Conservation (phyloP, 2,329 filamentous ascomycete species). For the Calonectria montana region DNA sequence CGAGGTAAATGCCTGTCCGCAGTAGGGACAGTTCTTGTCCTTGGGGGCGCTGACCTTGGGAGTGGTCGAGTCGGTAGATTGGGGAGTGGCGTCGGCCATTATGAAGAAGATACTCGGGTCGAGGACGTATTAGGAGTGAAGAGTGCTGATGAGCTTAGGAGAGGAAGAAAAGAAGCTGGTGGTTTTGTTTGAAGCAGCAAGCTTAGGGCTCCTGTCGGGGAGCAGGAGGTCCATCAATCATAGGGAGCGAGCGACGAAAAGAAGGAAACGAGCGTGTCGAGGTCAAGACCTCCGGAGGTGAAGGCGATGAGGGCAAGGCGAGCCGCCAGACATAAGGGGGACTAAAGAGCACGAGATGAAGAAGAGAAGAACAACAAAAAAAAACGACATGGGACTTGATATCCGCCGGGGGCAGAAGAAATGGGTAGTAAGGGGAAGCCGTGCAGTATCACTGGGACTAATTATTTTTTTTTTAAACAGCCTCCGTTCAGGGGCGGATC, state of each 20-base stretch:
- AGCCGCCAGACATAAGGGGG: conserved; percentile 13
- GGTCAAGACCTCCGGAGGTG: conserved; percentile 41
- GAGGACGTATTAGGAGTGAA: conserved; percentile 19
- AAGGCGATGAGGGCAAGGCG: conserved; percentile 8
- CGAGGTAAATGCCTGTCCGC: conserved; percentile 89
- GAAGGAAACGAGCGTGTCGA: conserved; percentile 45
- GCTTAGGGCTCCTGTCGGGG: conserved; percentile 43
- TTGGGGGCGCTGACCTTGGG: conserved; percentile 68
- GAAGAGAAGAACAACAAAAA: conserved; percentile 24
- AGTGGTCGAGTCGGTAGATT: conserved; percentile 52
- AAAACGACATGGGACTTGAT: conserved; percentile 24
- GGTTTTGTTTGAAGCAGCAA: conserved; percentile 11
- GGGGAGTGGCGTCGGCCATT: conserved; percentile 49
- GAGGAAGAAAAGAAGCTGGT: conserved; percentile 27
- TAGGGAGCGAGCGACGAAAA: conserved; percentile 43
- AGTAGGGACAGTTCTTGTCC: conserved; percentile 90
- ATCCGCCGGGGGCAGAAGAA: conserved; percentile 18
- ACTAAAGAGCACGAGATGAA: conserved; percentile 26
- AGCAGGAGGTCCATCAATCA: conserved; percentile 44
- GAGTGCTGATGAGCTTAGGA: conserved; percentile 30
- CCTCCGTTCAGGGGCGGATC: conserved; percentile 44
- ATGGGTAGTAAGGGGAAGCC: conserved; percentile 28
- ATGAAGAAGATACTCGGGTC: conserved; percentile 24
- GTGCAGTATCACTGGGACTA: conserved; percentile 39
- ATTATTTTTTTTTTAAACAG: conserved; percentile 44